These are phyloP conservation scores for Pythium vanterpoolii DNA, from an alignment of 352 stramenopile species.

Conservation along the genomic window DNA sequence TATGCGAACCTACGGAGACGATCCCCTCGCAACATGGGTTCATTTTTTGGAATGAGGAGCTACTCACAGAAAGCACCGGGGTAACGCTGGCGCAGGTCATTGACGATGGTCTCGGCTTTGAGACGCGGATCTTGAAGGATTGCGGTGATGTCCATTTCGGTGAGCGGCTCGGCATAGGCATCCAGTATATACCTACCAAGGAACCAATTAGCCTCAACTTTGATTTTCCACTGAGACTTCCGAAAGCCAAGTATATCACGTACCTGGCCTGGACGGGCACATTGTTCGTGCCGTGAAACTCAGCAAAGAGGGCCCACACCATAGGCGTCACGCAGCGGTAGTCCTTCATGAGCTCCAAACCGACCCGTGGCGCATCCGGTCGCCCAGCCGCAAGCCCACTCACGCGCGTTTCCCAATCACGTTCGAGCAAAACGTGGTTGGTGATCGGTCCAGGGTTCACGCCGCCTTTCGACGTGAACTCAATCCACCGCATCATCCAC, in stretches of 20 bases:
- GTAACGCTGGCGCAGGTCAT: constrained; percentile 34
- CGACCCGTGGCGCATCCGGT: constrained; percentile 36
- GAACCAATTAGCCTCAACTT: no score
- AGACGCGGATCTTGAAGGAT: constrained; percentile 42
- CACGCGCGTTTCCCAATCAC: constrained; percentile 33
- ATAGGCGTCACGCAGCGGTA: constrained; percentile 73
- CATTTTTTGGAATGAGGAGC: neutral
- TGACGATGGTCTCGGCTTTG: constrained; percentile 40
- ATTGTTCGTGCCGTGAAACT: constrained; percentile 56
- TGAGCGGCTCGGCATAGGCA: constrained; percentile 38
- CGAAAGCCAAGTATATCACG: no score
- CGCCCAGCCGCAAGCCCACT: constrained; percentile 31
- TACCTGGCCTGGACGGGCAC: constrained; percentile 31
- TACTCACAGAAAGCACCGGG: constrained; percentile 10
- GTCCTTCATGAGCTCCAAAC: constrained; percentile 47
- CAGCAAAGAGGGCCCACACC: constrained; percentile 67
- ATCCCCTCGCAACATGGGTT: constrained; percentile 1
- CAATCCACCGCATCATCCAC: constrained; percentile 65
- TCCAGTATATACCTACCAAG: constrained; percentile 43
- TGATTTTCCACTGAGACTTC: no score
- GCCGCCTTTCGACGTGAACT: constrained; percentile 49
- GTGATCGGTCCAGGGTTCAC: constrained; percentile 57
- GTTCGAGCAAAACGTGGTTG: constrained; percentile 51
- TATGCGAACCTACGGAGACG: constrained; percentile 6
- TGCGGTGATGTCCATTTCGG: constrained; percentile 28